Base-by-base conservation (phyloP, 805 yeast species). In the Teunomyces cretensis region DNA sequence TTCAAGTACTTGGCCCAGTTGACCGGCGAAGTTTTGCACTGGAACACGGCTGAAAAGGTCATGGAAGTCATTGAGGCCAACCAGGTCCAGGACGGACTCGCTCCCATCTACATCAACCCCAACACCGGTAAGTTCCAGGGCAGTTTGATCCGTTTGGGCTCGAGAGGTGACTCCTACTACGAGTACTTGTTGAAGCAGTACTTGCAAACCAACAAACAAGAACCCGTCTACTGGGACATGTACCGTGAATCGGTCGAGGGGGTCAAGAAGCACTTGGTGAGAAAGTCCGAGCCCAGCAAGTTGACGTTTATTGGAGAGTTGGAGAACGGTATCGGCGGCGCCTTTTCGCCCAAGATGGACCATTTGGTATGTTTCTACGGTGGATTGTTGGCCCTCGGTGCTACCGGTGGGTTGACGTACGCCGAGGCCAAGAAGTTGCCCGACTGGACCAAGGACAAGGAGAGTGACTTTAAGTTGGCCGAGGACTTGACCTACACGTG, bases 301-400 rank as follows among this genome's bases (percentile, higher is more conserved):
- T 68, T 86, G 17, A 75, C 85, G 0, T 91, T 75, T 57, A 74
- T 90, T 46, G 96, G 96, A 9, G 97, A 91, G 62, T 74, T 80
- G 41, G 87, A 84, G 16, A 53, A 64, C 24, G 97, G 97, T 9
- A 55, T 88, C n/a, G 67, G 64, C 6, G 83, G 85, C 0, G 66
- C 71, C 2, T 62, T 84, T 12, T 78, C 84, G 12, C 69, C 81
- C 13, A 89, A 88, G 60, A 88, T 91, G 96, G 97, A 91, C 61
- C 97, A 91, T 65, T 70, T 88, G 48, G 97, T 89, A 19, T 91
- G 97, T 63, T 90, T 89, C 65, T 80, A 87, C 59, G 96, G 96
- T 45, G 97, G 97, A 0, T 74, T 87, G 49, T 76, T 91, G 49
- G 94, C 96, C 0, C 67, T 89, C 43, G 97, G 97, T 22, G 95